Evolutionary conservation across 2,329 filamentous ascomycete genomes (phyloP), one percentile per base, ranked within the genome.

Genomic region (Thielaviopsis populi): DNA sequence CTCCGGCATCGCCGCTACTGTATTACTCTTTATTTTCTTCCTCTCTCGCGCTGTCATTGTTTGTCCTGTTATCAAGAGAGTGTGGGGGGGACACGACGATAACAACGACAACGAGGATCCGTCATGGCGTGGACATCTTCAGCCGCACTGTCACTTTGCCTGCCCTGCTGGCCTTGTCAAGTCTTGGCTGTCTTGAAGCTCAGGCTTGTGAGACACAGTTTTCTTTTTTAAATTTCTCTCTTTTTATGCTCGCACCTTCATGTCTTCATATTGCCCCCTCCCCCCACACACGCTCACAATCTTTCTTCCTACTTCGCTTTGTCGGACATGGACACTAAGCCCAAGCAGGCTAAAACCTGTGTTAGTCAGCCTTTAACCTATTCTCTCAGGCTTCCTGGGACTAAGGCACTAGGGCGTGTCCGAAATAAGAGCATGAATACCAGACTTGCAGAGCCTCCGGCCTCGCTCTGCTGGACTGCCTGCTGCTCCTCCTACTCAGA

Each of bases 381-480:
- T 37, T 11, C 37, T 58, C 53, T 17, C n/a, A 30, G 42, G 41
- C n/a, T 41, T 54, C 27, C 50, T 22, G 50, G 27, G 30, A 33
- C 50, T 11, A n/a, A 30, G 30, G 50, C 11, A 43, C 41, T 15
- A 54, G 50, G 56, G 56, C 7, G 33, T 40, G 22, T 8, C 42
- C 22, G 24, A 48, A 43, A 30, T 40, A 40, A 61, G 33, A 27
- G 22, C 22, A 46, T 22, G 13, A 27, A 27, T 30, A 19, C 30
- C 30, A 43, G 33, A 43, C 43, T 46, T 54, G 61, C 37, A 22
- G 22, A 42, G 37, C 54, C 61, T 62, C 61, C 61, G 61, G 61
- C 48, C 61, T 62, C 61, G 61, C 61, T 54, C 61, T 62, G 50
- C 19, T n/a, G n/a, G n/a, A n/a, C n/a, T n/a, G n/a, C n/a, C 6